Percentiles rank a stretch among this genome's conserved stretches.
Conservation (phyloP, 148 eudicot genomes). For the Amaranthus hypochondriacus region DNA sequence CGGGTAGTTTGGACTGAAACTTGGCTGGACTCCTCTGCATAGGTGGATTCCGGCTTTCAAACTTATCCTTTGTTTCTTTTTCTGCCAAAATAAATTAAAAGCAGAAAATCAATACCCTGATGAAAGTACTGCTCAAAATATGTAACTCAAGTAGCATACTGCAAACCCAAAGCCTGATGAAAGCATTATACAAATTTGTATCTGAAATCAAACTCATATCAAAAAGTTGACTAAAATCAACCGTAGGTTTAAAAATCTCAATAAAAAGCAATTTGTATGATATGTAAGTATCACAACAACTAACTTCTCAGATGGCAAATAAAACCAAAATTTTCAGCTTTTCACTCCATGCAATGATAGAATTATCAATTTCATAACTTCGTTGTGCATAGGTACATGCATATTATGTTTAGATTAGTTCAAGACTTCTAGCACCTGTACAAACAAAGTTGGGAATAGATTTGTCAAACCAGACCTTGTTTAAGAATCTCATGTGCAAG, state of each 20-base stretch:
- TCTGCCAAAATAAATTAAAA: conserved; percentile 35
- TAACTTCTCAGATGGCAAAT: background rate
- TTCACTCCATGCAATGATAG: background rate
- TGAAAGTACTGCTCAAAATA: background rate
- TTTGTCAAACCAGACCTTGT: conserved; percentile 40
- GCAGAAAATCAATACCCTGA: conserved; percentile 1
- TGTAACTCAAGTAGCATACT: background rate
- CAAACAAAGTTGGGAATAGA: background rate
- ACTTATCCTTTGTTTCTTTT: conserved; percentile 40
- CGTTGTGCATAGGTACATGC: background rate
- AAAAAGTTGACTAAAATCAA: background rate
- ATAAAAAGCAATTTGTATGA: background rate
- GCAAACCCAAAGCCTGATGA: background rate
- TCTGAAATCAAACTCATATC: background rate
- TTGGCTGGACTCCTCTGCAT: conserved; percentile 39
- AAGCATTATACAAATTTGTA: background rate
- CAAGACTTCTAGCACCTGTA: background rate
- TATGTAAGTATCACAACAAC: background rate
- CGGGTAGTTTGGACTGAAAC: conserved; percentile 60
- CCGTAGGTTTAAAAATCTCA: background rate
- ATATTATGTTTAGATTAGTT: background rate
- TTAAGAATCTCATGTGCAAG: conserved; percentile 59
- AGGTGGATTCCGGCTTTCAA: conserved; percentile 47
- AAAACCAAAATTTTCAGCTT: background rate
- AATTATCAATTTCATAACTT: background rate